phyloP scores from a whole-genome alignment of 129 eudicot species.

The Artemisia argyi region DNA sequence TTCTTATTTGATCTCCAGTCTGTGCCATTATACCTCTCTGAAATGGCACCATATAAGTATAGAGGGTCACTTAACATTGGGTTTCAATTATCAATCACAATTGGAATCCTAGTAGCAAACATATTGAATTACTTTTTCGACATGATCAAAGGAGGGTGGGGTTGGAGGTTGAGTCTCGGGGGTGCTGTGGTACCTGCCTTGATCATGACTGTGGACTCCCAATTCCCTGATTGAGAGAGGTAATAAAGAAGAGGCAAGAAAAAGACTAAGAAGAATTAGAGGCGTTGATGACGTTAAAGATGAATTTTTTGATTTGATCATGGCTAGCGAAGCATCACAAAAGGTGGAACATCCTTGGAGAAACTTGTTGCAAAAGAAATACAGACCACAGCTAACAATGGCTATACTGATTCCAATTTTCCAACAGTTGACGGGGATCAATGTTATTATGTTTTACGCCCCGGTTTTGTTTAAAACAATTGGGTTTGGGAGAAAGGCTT shows the following conservation, averaged over 20 bases:
- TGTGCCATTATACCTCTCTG: background rate
- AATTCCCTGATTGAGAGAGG: background rate
- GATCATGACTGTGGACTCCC: background rate
- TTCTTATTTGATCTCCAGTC: background rate
- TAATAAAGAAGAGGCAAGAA: background rate
- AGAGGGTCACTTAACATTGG: too few relatives aligned
- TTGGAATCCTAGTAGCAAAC: too few relatives aligned
- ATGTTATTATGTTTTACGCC: conserved; percentile 68
- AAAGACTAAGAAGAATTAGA: background rate
- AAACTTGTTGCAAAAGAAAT: background rate
- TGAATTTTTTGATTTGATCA: background rate
- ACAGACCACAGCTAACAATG: conserved; percentile 45
- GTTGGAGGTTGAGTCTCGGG: too few relatives aligned
- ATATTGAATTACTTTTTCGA: too few relatives aligned
- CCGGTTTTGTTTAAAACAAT: conserved; percentile 68
- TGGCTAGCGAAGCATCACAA: background rate
- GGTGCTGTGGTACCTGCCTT: too few relatives aligned
- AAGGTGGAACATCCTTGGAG: background rate
- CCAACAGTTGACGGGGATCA: conserved; percentile 76
- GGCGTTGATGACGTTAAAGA: background rate
- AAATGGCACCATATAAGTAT: background rate
- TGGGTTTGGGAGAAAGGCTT: conserved; percentile 48
- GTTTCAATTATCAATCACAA: too few relatives aligned
- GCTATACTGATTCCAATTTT: conserved; percentile 37
- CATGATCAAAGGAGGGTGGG: too few relatives aligned